Conservation (phyloP, 306 rosid genomes). For the Sphenostylis stenocarpa region DNA sequence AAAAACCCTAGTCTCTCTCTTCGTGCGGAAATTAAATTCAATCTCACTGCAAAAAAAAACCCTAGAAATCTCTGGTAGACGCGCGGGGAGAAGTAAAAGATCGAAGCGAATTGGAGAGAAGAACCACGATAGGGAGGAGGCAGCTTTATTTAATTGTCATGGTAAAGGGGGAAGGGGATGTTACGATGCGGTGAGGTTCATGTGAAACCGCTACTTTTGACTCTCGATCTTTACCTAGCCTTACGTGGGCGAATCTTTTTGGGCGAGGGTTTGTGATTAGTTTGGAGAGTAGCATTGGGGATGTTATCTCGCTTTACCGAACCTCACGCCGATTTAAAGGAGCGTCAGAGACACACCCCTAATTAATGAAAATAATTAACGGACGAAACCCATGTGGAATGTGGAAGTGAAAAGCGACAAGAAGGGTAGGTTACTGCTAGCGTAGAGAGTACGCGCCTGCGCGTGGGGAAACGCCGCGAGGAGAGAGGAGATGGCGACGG, state of each 20-base stretch:
- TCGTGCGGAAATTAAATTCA: not conserved
- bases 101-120: constrained; percentile 34
- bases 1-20: constrained; percentile 29
- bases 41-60: constrained; percentile 42
- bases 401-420: constrained; percentile 7
- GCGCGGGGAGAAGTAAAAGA: constrained; percentile 35
- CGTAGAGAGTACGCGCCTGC: constrained; percentile 1
- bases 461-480: not conserved
- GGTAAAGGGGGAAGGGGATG: not conserved
- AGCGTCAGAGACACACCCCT: constrained; percentile 35
- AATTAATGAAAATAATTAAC: constrained; percentile 31
- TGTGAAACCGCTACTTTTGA: not conserved
- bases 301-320: not conserved
- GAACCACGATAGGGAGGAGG: constrained; percentile 19
- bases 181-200: constrained; percentile 23
- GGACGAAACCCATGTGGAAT: constrained; percentile 32
- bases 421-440: constrained; percentile 11
- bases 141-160: constrained; percentile 46
- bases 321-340: constrained; percentile 40
- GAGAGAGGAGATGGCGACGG: constrained; percentile 10
- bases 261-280: not conserved
- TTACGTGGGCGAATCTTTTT: not conserved
- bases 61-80: constrained; percentile 59
- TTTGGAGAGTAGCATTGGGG: not conserved
- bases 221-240: not conserved